A percentile compares a stretch with the other conserved stretches of the same genome.
phyloP scores from a whole-genome alignment of 805 yeast genomes.

The Wickerhamomyces bovis region DNA sequence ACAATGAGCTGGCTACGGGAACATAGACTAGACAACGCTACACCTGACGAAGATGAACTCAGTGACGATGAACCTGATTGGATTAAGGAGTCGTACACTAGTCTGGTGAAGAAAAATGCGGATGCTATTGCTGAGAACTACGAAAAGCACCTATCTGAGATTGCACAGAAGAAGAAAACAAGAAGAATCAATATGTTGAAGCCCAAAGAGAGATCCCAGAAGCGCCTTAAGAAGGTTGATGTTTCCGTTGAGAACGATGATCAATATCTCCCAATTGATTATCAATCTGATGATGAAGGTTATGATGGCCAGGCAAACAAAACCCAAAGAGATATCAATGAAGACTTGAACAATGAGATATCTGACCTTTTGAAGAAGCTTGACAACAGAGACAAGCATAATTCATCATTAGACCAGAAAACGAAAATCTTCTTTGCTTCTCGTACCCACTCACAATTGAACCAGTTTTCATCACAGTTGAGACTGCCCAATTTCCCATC shows the following conservation, averaged over 20 bases:
- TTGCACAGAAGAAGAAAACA: slow-evolving; percentile 17
- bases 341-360: slow-evolving; percentile 41
- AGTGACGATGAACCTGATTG: slow-evolving; percentile 64
- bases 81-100: slow-evolving; percentile 42
- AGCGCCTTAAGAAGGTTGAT: slow-evolving; percentile 18
- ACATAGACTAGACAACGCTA: slow-evolving; percentile 20
- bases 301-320: slow-evolving; percentile 1
- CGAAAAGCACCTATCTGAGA: slow-evolving; percentile 29
- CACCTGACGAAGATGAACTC: slow-evolving; percentile 33
- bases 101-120: slow-evolving; percentile 21
- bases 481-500: slow-evolving; percentile 58
- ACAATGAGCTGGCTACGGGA: slow-evolving; percentile 77
- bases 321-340: slow-evolving; percentile 23
- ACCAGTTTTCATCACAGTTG: slow-evolving; percentile 74
- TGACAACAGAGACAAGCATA: slow-evolving; percentile 20
- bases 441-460: slow-evolving; percentile 85
- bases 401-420: slow-evolving; percentile 24
- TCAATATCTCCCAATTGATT: slow-evolving; percentile 36
- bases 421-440: slow-evolving; percentile 65
- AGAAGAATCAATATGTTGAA: slow-evolving; percentile 5
- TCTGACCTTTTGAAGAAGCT: slow-evolving; percentile 39
- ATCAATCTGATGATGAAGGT: slow-evolving; percentile 25
- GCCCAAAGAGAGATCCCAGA: slow-evolving; percentile 10
- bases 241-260: slow-evolving; percentile 30
- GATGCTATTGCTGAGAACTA: slow-evolving; percentile 25